These are phyloP conservation scores for Suillus weaverae DNA, from an alignment of 768 basidiomycete genomes.

Conservation along the genomic window DNA sequence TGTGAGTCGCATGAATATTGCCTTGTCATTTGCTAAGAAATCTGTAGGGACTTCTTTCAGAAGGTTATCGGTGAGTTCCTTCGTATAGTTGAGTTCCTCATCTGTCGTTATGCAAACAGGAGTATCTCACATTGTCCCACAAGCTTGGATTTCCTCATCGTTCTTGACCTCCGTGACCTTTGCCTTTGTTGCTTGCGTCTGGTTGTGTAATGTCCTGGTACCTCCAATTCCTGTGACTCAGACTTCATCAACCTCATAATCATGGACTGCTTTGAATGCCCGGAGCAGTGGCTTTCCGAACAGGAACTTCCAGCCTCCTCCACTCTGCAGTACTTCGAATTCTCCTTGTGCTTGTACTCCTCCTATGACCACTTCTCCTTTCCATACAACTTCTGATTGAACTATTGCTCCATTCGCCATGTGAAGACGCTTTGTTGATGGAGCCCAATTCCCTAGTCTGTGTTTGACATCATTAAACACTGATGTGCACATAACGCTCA, in stretches of 20 bases:
- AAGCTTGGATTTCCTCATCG: too few species aligned
- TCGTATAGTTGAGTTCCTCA: too few species aligned
- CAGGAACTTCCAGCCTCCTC: constrained; percentile 25
- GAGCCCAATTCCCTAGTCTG: background rate
- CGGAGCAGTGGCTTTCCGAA: constrained; percentile 30
- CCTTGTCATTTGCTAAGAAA: background rate
- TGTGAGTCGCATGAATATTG: background rate
- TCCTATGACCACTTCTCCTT: background rate
- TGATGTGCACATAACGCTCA: background rate
- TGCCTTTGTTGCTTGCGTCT: background rate
- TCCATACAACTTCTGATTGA: background rate
- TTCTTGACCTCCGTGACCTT: too few species aligned
- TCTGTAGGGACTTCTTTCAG: background rate
- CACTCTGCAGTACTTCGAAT: background rate
- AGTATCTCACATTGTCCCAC: too few species aligned
- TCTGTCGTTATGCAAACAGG: too few species aligned
- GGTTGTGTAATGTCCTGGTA: background rate
- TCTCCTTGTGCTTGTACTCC: background rate
- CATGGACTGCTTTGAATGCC: constrained; percentile 21
- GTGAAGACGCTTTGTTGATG: background rate
- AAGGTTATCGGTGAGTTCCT: too few species aligned
- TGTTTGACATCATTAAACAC: background rate
- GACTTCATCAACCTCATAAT: constrained; percentile 19
- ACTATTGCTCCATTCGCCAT: background rate
- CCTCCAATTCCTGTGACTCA: background rate